Base-by-base conservation (phyloP, 768 basidiomycete genomes). In the Tulasnella sp. region DNA sequence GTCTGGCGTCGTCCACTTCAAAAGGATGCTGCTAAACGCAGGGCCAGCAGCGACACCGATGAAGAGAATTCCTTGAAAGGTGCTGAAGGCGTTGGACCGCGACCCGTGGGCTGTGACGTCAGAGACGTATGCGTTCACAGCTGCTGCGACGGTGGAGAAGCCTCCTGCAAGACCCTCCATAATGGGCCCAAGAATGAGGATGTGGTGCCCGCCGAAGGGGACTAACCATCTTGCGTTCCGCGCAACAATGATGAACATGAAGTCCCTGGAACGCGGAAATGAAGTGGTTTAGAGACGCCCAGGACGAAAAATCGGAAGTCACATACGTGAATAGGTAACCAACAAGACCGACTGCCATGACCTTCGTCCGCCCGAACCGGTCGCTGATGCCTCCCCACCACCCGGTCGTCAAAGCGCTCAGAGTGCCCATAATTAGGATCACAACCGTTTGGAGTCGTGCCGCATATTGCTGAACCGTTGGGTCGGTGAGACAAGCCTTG, bases 341-440 rank as follows among this genome's bases (percentile, higher is more conserved):
- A 25, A 89, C 77, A 7, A 91, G 85, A 45, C 91, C 87, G 19
- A 89, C 82, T 1, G 88, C 87, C 76, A 96, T 87, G 64, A 96
- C 88, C 34, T 87, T 87, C 69, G 91, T 94, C 42, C 95, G 87
- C 12, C 95, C 95, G 78, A 90, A 84, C 11, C 85, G 83, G 81
- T 96, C 94, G 12, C 92, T 91, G 54, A 90, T 88, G 70, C 89
- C 87, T 72, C 93, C 93, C 95, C 95, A 97, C 84, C 91, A 92
- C 0, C 92, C 93, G 0, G 93, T 93, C 4, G 92, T 93, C 68
- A 93, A 83, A 0, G 93, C 93, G 72, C 92, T 91, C 52, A 97
- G 85, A 8, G 88, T 81, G 72, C 93, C 94, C 89, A 92, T 91
- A 11, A 87, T 87, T 14, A 92, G 89, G 1, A 90, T 90, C 82